Percentiles rank a stretch among this genome's conserved stretches.
These are phyloP conservation scores for Chernovozyma sophiae-reginae DNA, from an alignment of 1,139 yeast species.

Conservation along the genomic window DNA sequence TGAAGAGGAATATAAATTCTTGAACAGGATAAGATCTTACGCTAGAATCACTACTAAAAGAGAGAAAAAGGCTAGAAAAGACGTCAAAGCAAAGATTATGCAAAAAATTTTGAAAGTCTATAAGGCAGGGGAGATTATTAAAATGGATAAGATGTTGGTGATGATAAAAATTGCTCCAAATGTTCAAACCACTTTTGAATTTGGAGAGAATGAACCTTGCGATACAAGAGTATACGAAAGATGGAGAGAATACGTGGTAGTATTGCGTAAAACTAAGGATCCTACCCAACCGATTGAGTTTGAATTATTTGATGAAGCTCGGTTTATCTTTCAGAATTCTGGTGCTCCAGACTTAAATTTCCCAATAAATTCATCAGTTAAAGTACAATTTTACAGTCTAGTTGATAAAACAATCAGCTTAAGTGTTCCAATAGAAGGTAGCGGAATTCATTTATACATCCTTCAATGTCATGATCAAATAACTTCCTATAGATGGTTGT, in stretches of 20 bases:
- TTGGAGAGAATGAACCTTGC: constrained; percentile 44
- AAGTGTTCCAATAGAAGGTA: constrained; percentile 26
- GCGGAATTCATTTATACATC: constrained; percentile 40
- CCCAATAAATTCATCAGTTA: constrained; percentile 18
- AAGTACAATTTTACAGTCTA: constrained; percentile 55
- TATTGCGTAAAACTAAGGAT: constrained; percentile 56
- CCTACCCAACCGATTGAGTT: constrained; percentile 46
- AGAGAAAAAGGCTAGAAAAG: constrained; percentile 16
- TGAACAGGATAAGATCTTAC: constrained; percentile 20
- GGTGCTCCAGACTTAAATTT: constrained; percentile 23
- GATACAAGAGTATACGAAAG: constrained; percentile 59
- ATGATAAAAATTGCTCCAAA: constrained; percentile 40
- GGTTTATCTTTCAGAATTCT: constrained; percentile 23
- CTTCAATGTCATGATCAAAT: constrained; percentile 50
- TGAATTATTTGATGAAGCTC: constrained; percentile 55
- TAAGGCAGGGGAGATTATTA: constrained; percentile 57
- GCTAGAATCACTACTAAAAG: constrained; percentile 23
- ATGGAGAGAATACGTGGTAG: constrained; percentile 74
- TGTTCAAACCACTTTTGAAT: constrained; percentile 10
- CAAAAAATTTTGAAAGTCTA: constrained; percentile 23
- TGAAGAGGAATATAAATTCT: constrained; percentile 20
- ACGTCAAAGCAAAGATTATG: constrained; percentile 18
- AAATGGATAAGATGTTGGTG: constrained; percentile 64
- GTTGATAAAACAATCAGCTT: constrained; percentile 68
- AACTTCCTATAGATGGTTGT: constrained; percentile 60